phyloP scores from a whole-genome alignment of 768 basidiomycete species.

The Cystofilobasidium macerans region DNA sequence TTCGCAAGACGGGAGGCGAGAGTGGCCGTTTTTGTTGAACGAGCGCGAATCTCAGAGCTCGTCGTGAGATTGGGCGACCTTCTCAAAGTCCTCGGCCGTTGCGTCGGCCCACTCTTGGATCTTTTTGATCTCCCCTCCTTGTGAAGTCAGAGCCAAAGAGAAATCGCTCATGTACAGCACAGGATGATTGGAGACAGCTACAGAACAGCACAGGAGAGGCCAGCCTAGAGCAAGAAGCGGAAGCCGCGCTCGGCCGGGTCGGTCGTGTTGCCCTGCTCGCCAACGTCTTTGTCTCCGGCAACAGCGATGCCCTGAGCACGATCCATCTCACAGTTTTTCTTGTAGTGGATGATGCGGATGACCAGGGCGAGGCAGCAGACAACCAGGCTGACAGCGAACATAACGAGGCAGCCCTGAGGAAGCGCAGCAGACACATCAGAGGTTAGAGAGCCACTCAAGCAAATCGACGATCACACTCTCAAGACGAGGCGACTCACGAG shows the following conservation, averaged over 20 bases:
- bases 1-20: too few relatives aligned
- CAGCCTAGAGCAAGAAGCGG: background rate
- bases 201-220: too few relatives aligned
- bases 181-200: too few relatives aligned
- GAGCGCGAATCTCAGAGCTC: conserved; percentile 29
- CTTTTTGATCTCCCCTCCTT: conserved; percentile 81
- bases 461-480: too few relatives aligned
- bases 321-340: background rate
- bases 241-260: background rate
- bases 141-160: too few relatives aligned
- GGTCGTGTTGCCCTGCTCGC: background rate
- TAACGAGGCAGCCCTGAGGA: background rate
- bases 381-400: background rate
- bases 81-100: conserved; percentile 75
- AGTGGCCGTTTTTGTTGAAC: too few relatives aligned
- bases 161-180: too few relatives aligned
- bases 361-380: background rate
- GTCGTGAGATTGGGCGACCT: conserved; percentile 47
- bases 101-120: conserved; percentile 84
- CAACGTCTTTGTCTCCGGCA: background rate
- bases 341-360: background rate
- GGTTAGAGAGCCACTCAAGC: conserved; percentile 28
- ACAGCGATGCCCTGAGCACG: background rate
- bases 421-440: too few relatives aligned
- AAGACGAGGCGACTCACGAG: background rate